Evolutionary conservation across 2,329 filamentous ascomycete species (phyloP), one percentile per base, ranked within the genome.

Genomic region (Sporothrix luriei): DNA sequence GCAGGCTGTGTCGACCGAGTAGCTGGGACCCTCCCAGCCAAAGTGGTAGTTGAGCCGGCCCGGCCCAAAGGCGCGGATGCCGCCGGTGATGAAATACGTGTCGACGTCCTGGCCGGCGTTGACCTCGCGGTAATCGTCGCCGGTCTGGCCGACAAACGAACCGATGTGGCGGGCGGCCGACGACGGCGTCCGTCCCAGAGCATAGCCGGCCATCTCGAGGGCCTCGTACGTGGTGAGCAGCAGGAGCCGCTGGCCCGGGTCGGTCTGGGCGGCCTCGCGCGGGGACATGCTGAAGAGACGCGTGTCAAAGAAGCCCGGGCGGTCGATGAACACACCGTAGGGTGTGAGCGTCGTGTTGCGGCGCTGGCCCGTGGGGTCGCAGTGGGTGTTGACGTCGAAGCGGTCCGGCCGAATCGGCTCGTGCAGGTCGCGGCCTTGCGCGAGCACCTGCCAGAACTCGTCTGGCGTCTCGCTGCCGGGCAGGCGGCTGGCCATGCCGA

Each of bases 251-350:
- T 93, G 91, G 85, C 92, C 92, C 0, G 92, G 92, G 76, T 94
- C 91, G 1, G 90, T 93, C 76, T 93, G 90, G 66, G 88, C 86
- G 40, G 92, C 92, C 70, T 73, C 74, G 94, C 92, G 70, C 87
- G 91, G 77, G 91, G 88, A 80, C 91, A 94, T 93, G 79, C 93
- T 93, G 85, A 94, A 94, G 80, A 94, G 94, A 0, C 89, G 84
- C n/a, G 90, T 89, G 75, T 94, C 91, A 75, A 94, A 94, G 64
- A 90, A 82, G 69, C 90, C 90, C 0, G 91, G 91, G 71, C 93
- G 86, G 72, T 92, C 88, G 73, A 92, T 85, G 81, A 82, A 93
- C 80, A 90, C 92, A 16, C 91, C 91, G 74, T 88, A 92, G 3
- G 89, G 90, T 0, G 90, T 92, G 78, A 91, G 89, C 66, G 87